These are phyloP conservation scores for Pichiaceae sp. DNA, from an alignment of 1,139 yeast genomes.

Conservation along the genomic window DNA sequence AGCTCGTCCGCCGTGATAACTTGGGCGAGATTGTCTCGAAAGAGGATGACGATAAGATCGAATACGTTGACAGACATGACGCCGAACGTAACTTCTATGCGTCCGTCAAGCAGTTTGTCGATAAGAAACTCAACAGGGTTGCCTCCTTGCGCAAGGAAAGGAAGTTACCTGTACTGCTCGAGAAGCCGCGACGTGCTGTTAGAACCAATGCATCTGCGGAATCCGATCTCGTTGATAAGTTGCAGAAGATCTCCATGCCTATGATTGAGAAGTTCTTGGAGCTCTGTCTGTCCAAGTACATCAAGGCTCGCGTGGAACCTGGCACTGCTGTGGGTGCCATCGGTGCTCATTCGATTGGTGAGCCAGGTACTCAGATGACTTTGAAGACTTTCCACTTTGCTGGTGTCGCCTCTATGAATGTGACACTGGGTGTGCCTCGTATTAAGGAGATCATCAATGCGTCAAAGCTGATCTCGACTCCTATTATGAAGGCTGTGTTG, in stretches of 20 bases:
- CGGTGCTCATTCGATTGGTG: constrained; percentile 98
- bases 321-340: constrained; percentile 99
- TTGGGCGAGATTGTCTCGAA: constrained; percentile 47
- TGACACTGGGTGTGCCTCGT: constrained; percentile 98
- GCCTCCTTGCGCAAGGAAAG: constrained; percentile 50
- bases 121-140: constrained; percentile 46
- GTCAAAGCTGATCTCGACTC: constrained; percentile 89
- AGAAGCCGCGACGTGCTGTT: constrained; percentile 29
- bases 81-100: constrained; percentile 79
- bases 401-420: constrained; percentile 99
- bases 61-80: constrained; percentile 70
- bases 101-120: constrained; percentile 59
- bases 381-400: constrained; percentile 98
- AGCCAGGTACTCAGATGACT: constrained; percentile 99
- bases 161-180: constrained; percentile 33
- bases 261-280: constrained; percentile 63
- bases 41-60: constrained; percentile 39
- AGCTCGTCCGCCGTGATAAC: constrained; percentile 62
- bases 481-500: constrained; percentile 88
- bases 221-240: constrained; percentile 56
- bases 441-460: constrained; percentile 98
- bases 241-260: constrained; percentile 57
- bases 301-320: constrained; percentile 91
- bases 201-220: constrained; percentile 35
- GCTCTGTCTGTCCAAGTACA: constrained; percentile 75